phyloP scores from a whole-genome alignment of 345 rosid species.

The Litchi chinensis region DNA sequence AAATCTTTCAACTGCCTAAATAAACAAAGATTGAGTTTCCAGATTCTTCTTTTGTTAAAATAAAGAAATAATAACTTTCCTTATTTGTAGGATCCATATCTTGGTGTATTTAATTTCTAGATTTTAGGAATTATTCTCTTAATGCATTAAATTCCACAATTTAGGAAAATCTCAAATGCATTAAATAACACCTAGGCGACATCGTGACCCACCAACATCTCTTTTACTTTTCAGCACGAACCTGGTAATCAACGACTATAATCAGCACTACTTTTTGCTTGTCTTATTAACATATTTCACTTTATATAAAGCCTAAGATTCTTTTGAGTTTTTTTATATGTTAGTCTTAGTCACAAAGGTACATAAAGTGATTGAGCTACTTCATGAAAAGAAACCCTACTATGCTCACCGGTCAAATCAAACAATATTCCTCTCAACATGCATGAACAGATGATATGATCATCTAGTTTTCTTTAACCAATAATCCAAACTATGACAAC shows the following conservation, averaged over 20 bases:
- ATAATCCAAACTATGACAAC: not conserved
- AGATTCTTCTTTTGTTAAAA: no score
- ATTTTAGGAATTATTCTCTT: no score
- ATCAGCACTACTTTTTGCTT: not conserved
- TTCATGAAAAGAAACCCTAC: not conserved
- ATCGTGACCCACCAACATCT: no score
- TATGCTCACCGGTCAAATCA: not conserved
- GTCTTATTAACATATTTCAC: not conserved
- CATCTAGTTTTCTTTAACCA: not conserved
- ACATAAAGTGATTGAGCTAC: not conserved
- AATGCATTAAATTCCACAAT: no score
- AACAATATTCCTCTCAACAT: not conserved
- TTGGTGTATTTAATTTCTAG: no score
- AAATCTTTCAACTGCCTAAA: no score
- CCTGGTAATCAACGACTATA: not conserved
- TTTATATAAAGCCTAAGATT: not conserved
- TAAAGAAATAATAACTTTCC: no score
- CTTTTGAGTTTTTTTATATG: not conserved
- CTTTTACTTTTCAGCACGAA: not conserved
- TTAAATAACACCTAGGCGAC: no score
- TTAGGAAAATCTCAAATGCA: no score
- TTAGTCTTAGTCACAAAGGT: not conserved
- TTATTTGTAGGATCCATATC: no score
- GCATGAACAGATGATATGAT: no score
- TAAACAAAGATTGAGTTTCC: no score